phyloP scores from a whole-genome alignment of 2,329 filamentous ascomycete genomes.

The Lachnellula arida region DNA sequence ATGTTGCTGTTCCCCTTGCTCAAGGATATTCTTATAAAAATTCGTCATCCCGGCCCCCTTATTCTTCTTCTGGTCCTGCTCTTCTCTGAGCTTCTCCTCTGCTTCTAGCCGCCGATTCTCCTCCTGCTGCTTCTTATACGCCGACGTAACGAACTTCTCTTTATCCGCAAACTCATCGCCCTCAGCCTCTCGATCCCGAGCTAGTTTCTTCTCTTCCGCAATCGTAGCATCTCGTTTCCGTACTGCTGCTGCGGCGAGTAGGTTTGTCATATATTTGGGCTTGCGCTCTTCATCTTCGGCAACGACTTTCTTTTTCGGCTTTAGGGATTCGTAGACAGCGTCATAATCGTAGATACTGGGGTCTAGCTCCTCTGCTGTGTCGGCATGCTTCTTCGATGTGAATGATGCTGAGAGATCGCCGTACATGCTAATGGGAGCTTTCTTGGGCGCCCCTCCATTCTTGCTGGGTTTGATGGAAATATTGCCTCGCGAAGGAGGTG shows the following conservation, averaged over 20 bases:
- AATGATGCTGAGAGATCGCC: slow-evolving; percentile 63
- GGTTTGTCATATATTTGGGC: slow-evolving; percentile 73
- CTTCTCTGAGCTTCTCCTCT: slow-evolving; percentile 63
- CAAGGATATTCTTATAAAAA: slow-evolving; percentile 72
- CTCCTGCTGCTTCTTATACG: slow-evolving; percentile 77
- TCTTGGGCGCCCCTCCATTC: slow-evolving; percentile 34
- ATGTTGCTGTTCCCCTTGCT: slow-evolving; percentile 65
- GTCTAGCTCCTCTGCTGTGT: slow-evolving; percentile 63
- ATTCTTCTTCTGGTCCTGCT: slow-evolving; percentile 59
- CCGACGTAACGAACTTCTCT: slow-evolving; percentile 80
- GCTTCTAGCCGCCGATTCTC: slow-evolving; percentile 67
- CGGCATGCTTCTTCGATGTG: slow-evolving; percentile 57
- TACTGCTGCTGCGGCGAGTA: slow-evolving; percentile 68
- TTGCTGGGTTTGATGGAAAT: slow-evolving; percentile 29
- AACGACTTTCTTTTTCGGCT: slow-evolving; percentile 55
- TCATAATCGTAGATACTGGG: slow-evolving; percentile 83
- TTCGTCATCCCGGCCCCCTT: slow-evolving; percentile 67
- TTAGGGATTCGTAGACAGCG: slow-evolving; percentile 72
- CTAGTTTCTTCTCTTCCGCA: slow-evolving; percentile 75
- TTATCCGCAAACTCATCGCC: slow-evolving; percentile 78
- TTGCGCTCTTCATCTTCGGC: slow-evolving; percentile 54
- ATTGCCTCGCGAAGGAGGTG: slow-evolving; percentile 30
- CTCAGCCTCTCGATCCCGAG: slow-evolving; percentile 72
- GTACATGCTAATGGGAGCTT: slow-evolving; percentile 43
- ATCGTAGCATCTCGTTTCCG: slow-evolving; percentile 74